Percentiles rank a stretch among this genome's conserved stretches.
Conservation (phyloP, 257 asterid genomes). For the Gynochthodes officinalis region DNA sequence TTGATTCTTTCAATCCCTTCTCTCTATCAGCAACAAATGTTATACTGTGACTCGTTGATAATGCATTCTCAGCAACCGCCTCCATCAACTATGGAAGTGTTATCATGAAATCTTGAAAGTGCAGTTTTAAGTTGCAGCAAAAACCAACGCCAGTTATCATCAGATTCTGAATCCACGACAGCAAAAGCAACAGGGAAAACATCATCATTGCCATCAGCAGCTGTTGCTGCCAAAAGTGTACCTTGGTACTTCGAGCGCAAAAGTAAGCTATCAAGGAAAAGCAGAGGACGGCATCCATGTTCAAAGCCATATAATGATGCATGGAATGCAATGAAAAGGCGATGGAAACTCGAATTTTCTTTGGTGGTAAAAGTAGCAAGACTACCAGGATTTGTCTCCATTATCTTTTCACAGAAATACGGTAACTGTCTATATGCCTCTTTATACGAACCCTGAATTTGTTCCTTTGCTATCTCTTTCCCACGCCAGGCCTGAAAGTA, state of each 20-base stretch:
- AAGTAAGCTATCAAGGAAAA: constrained; percentile 80
- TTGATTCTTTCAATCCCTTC: constrained; percentile 76
- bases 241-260: constrained; percentile 94
- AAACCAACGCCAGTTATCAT: constrained; percentile 94
- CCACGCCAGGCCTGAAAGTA: constrained; percentile 99
- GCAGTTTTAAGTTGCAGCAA: constrained; percentile 74
- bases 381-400: constrained; percentile 97
- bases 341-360: constrained; percentile 90
- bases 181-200: constrained; percentile 96
- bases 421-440: constrained; percentile 95
- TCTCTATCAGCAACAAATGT: constrained; percentile 88
- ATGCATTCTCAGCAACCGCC: constrained; percentile 35
- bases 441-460: constrained; percentile 97
- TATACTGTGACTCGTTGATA: constrained; percentile 51
- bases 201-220: constrained; percentile 86
- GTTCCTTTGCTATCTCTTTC: constrained; percentile 97
- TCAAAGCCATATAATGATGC: constrained; percentile 87
- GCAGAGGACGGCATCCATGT: constrained; percentile 91
- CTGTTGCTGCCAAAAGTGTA: constrained; percentile 81
- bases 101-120: constrained; percentile 50
- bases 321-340: constrained; percentile 82
- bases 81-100: constrained; percentile 70
- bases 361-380: constrained; percentile 88
- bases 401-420: constrained; percentile 72
- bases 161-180: constrained; percentile 81